Evolutionary conservation across 139 green algal genomes (phyloP).

Genomic region (Chlamydomonas eustigma): DNA sequence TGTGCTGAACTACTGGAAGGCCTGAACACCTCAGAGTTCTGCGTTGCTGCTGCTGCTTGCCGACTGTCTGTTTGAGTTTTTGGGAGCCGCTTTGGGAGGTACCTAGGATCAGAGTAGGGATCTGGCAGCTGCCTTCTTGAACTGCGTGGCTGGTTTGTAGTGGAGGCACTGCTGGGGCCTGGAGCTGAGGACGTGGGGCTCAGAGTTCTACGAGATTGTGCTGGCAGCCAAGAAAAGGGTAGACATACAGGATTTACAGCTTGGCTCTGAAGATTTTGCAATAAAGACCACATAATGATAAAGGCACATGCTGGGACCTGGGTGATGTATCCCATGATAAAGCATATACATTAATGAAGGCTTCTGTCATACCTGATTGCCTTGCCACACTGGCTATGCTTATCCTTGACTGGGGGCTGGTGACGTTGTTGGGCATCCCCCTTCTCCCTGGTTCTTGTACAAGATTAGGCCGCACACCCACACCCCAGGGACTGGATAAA

Average conservation of each 20-base stretch:
- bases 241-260: neutral
- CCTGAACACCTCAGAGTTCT: no score
- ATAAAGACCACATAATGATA: no score
- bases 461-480: neutral
- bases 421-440: neutral
- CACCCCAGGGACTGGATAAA: neutral
- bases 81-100: no score
- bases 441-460: neutral
- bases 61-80: no score
- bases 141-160: neutral
- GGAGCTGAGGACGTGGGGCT: neutral
- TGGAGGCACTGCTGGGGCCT: neutral
- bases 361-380: neutral
- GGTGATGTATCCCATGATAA: no score
- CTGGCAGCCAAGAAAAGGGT: neutral
- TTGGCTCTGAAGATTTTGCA: no score
- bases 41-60: no score
- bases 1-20: no score
- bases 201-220: neutral
- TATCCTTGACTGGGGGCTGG: neutral
- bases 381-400: neutral
- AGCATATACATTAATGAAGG: no score
- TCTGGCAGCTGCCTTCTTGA: neutral
- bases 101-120: no score
- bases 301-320: no score